A percentile compares a stretch with the other conserved stretches of the same genome.
These are phyloP conservation scores for Casuarina cunninghamiana DNA, from an alignment of 306 rosid genomes.

Conservation along the genomic window DNA sequence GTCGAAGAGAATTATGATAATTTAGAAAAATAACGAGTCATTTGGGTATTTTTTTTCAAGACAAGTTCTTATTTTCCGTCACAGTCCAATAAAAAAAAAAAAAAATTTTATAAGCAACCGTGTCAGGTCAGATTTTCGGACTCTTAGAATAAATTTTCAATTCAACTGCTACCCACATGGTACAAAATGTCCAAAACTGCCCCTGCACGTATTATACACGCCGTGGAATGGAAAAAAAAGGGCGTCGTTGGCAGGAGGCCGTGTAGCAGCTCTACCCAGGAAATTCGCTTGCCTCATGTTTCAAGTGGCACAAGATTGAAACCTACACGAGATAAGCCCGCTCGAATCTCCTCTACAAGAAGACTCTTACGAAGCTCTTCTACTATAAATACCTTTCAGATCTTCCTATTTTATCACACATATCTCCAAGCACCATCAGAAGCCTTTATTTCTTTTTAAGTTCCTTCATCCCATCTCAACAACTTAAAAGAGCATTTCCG, in stretches of 20 bases:
- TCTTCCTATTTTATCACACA: neutral
- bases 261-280: neutral
- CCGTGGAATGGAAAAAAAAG: neutral
- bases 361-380: neutral
- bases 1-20: no score
- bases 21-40: no score
- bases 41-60: no score
- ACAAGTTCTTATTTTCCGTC: no score
- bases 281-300: no score
- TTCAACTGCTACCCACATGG: neutral
- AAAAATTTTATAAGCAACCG: no score
- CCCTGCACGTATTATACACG: neutral
- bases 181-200: neutral
- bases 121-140: no score
- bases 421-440: neutral
- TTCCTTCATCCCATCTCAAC: neutral
- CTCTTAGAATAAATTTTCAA: no score
- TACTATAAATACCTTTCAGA: constrained; percentile 13
- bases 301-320: no score
- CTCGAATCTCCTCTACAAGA: neutral
- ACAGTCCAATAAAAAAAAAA: no score
- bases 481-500: neutral
- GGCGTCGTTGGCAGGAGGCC: neutral
- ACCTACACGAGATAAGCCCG: no score
- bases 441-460: no score